Base-by-base conservation (phyloP, 1,139 yeast species). In the Martiniozyma asiatica region DNA sequence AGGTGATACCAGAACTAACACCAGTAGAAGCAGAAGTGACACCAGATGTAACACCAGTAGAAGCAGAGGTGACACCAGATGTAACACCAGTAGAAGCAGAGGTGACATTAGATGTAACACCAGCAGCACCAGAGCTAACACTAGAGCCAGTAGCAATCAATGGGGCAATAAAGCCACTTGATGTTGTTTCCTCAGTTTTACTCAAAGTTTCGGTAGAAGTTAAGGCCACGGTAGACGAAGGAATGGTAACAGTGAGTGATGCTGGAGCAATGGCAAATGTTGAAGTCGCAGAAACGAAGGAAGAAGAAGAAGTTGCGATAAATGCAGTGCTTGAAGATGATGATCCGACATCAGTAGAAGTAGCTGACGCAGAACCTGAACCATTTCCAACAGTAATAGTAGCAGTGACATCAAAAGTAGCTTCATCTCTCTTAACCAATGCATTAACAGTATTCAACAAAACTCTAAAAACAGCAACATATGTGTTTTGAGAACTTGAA, bases 351-450 rank as follows among this genome's bases (percentile, higher is more conserved):
- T n/a, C n/a, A n/a, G n/a, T n/a, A n/a, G n/a, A 21, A 8, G 25
- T 7, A 8, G 31, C 13, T 9, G 27, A 18, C 8, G 20, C 12
- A 12, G 12, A 11, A 15, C 19, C 14, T 14, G 40, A 36, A n/a
- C n/a, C n/a, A 11, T 35, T 37, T 3, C 4, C 20, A 14, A 37
- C 11, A 7, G 36, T 20, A 11, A 25, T 23, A 7, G 29, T 20
- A 10, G 36, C 32, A 3, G 26, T 29, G 22, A 32, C 30, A n/a
- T n/a, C n/a, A n/a, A n/a, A n/a, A 11, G 25, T 18, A 2, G 11
- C 8, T 8, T 14, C 4, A 10, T 36, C 40, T 33, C 42, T 38
- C 32, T 38, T 38, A 4, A 13, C 19, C 5, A 31, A 11, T 12
- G 21, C 22, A 18, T 11, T 37, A 18, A 9, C 13, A 19, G 19